phyloP scores from a whole-genome alignment of 2,329 filamentous ascomycete species.

The Fusarium newnesense region DNA sequence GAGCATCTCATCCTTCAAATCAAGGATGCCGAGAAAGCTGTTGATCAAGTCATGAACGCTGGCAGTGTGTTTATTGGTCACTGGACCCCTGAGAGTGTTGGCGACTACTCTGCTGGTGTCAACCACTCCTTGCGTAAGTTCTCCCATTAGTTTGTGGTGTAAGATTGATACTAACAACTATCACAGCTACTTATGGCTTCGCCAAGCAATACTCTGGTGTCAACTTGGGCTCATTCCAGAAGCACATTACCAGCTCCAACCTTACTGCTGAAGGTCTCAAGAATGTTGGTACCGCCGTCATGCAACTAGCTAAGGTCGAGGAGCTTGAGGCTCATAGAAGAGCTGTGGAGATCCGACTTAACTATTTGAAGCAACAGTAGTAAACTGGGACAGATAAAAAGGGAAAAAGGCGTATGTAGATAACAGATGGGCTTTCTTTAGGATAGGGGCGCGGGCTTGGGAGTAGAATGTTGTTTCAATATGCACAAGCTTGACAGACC shows the following conservation, averaged over 20 bases:
- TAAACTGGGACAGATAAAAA: slow-evolving; percentile 25
- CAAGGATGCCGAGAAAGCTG: slow-evolving; percentile 76
- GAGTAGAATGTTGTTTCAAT: slow-evolving; percentile 21
- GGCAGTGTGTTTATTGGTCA: slow-evolving; percentile 95
- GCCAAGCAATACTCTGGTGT: slow-evolving; percentile 99
- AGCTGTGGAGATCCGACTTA: slow-evolving; percentile 85
- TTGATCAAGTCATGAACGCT: slow-evolving; percentile 88
- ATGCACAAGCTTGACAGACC: neutral
- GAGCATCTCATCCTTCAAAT: slow-evolving; percentile 97
- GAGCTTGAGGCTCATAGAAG: slow-evolving; percentile 93
- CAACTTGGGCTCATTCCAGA: slow-evolving; percentile 94
- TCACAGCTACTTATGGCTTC: slow-evolving; percentile 90
- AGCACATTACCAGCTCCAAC: slow-evolving; percentile 96
- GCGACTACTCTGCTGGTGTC: slow-evolving; percentile 97
- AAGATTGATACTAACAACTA: slow-evolving; percentile 33
- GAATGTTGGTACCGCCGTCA: slow-evolving; percentile 89
- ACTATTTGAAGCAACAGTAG: slow-evolving; percentile 55
- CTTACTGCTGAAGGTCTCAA: slow-evolving; percentile 85
- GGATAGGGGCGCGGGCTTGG: slow-evolving; percentile 12
- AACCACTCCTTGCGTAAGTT: slow-evolving; percentile 96
- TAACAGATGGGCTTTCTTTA: slow-evolving; percentile 14
- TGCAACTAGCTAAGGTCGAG: slow-evolving; percentile 94
- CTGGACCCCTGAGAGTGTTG: slow-evolving; percentile 98
- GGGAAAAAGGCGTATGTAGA: slow-evolving; percentile 23
- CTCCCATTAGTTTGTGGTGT: neutral